A percentile compares a stretch with the other conserved stretches of the same genome.
Evolutionary conservation across 805 yeast genomes (phyloP).

Genomic region (Priceomyces melissophilus): DNA sequence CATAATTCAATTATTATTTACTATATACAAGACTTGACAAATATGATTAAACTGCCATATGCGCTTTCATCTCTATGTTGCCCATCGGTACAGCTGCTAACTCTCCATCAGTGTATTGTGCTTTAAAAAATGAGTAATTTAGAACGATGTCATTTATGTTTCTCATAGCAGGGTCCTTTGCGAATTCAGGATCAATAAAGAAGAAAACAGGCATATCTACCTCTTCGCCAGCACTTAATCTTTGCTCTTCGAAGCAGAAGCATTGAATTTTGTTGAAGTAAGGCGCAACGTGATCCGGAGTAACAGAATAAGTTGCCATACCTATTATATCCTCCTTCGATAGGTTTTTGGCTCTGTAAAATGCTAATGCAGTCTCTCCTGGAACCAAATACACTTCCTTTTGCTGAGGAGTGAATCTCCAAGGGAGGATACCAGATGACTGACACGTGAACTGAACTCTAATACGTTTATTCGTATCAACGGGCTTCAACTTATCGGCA

Average conservation of each 20-base stretch:
- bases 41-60: neutral
- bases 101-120: slow-evolving; percentile 42
- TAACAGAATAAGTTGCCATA: slow-evolving; percentile 96
- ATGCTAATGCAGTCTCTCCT: slow-evolving; percentile 96
- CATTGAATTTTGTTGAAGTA: slow-evolving; percentile 97
- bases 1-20: too few relatives aligned
- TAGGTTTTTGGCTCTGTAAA: slow-evolving; percentile 84
- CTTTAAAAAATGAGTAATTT: slow-evolving; percentile 88
- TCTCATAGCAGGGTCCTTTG: slow-evolving; percentile 88
- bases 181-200: slow-evolving; percentile 94
- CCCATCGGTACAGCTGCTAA: slow-evolving; percentile 36
- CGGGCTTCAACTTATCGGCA: slow-evolving; percentile 82
- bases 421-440: slow-evolving; percentile 84
- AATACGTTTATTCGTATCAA: slow-evolving; percentile 77
- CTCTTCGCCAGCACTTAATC: slow-evolving; percentile 91
- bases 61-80: slow-evolving; percentile 4
- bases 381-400: slow-evolving; percentile 89
- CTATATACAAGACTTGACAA: neutral
- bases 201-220: slow-evolving; percentile 98
- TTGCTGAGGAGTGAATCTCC: slow-evolving; percentile 95
- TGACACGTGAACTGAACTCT: slow-evolving; percentile 88
- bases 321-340: slow-evolving; percentile 91
- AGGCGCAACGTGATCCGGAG: slow-evolving; percentile 95
- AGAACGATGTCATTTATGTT: slow-evolving; percentile 85
- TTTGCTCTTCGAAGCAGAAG: slow-evolving; percentile 96